Conservation (phyloP, 164 flowering plant species). For the Liriodendron chinense region DNA sequence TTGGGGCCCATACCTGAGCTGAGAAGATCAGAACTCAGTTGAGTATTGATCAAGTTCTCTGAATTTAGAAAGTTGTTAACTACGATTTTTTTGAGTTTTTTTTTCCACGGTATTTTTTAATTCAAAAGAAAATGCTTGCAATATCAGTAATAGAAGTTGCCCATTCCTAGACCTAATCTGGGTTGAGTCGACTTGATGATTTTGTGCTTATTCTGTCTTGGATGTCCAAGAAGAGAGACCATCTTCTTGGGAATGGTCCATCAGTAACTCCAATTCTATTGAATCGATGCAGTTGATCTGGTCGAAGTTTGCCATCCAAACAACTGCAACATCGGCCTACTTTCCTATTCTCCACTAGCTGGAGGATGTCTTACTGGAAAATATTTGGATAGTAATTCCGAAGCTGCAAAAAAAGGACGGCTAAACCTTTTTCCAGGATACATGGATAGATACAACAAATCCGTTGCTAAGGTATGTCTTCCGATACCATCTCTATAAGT, state of each 20-base stretch:
- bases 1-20: neutral
- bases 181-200: neutral
- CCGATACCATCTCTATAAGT: neutral
- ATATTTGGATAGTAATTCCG: slow-evolving; percentile 65
- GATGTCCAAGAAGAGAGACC: neutral
- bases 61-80: neutral
- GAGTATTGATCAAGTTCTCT: neutral
- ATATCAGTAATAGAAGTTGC: neutral
- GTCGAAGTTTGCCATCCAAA: slow-evolving; percentile 96
- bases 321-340: slow-evolving; percentile 82
- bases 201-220: neutral
- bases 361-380: slow-evolving; percentile 82
- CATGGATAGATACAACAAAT: slow-evolving; percentile 88
- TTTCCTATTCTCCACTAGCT: slow-evolving; percentile 85
- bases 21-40: neutral
- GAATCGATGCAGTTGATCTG: slow-evolving; percentile 66
- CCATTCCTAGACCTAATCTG: neutral
- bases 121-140: too few relatives aligned
- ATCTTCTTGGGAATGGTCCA: neutral
- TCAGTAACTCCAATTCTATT: neutral
- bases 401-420: slow-evolving; percentile 80
- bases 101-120: neutral
- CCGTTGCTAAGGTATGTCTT: slow-evolving; percentile 68
- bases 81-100: neutral
- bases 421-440: slow-evolving; percentile 86